Base-by-base conservation (phyloP, 2,329 filamentous ascomycete species). In the Hortaea werneckii region DNA sequence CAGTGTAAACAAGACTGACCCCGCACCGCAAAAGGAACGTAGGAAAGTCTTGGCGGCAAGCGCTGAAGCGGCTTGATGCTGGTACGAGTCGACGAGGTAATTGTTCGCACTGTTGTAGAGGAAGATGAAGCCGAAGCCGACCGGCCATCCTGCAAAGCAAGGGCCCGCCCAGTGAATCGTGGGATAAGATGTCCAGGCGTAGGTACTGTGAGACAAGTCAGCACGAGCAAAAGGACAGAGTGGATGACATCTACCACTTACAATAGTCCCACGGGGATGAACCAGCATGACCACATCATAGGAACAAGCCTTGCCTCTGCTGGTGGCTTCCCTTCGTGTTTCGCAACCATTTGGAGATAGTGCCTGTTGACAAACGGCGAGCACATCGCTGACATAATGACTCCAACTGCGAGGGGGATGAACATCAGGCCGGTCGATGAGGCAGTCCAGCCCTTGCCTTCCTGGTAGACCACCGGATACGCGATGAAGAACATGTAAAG, bases 401-500 rank as follows among this genome's bases (percentile, higher is more conserved):
- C 57, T 9, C 58, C 59, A 6, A 62, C 41, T 7, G 58, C 53
- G 10, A 60, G 37, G 4, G 58, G 59, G 20, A 61, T 56, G 46
- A 62, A 57, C 58, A 94, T 87, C 6, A 95, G 72, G 1, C 87
- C 87, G 5, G 82, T 77, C 29, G 84, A 66, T 47, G 87, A 87
- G 83, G 85, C 75, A 3, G 74, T 79, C 66, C 83, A 94, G 2
- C 84, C 84, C 67, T 94, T 94, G 48, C 85, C 83, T 64, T 80
- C 72, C 54, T 87, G 77, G 68, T 84, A 95, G 47, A 95, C 72
- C 53, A 80, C 71, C 0, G 75, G 75, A 50, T 62, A 70, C 7
- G 81, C 81, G 47, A 85, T 73, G 68, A 85, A 85, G 71, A 85
- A 85, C 82, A 86, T 85, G 72, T 85, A 85, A 10, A 85, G 68